Conservation (phyloP, 2,329 filamentous ascomycete species). For the Aspergillus thermomutatus region DNA sequence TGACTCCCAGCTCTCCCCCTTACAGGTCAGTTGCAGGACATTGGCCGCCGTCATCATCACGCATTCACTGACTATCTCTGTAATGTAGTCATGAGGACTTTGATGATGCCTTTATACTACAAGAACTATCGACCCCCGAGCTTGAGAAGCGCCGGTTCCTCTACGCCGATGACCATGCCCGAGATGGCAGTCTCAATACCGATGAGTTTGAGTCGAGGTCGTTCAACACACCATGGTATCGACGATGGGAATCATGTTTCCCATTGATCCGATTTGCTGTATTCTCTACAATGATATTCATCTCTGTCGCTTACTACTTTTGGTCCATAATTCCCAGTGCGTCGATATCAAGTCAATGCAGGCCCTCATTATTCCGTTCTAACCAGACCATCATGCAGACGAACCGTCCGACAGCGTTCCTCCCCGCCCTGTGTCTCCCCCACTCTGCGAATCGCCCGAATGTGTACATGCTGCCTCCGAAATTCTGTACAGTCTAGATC, state of each 20-base stretch:
- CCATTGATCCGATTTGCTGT: conserved; percentile 5
- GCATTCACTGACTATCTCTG: not conserved
- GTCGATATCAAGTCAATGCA: not conserved
- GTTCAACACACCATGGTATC: not conserved
- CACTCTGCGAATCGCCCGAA: conserved; percentile 55
- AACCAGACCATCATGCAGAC: conserved; percentile 3
- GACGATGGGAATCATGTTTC: conserved; percentile 1
- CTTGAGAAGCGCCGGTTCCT: conserved; percentile 7
- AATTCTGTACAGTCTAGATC: conserved; percentile 60
- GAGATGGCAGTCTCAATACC: not conserved
- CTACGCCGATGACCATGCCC: not conserved
- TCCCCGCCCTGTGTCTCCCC: conserved; percentile 14
- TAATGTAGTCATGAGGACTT: not conserved
- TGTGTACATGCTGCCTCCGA: conserved; percentile 63
- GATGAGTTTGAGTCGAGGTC: not conserved
- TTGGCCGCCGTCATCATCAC: not conserved
- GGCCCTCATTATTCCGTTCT: not conserved
- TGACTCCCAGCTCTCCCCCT: conserved; percentile 6
- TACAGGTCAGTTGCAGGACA: conserved; percentile 5
- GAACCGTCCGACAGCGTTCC: conserved; percentile 8
- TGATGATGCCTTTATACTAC: conserved; percentile 7
- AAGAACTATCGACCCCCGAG: not conserved
- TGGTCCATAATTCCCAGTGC: conserved; percentile 8
- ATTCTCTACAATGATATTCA: conserved; percentile 5
- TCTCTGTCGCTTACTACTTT: conserved; percentile 8